Percentiles rank a stretch among this genome's conserved stretches.
phyloP scores from a whole-genome alignment of 345 rosid species.

The Melaleuca quinquenervia region DNA sequence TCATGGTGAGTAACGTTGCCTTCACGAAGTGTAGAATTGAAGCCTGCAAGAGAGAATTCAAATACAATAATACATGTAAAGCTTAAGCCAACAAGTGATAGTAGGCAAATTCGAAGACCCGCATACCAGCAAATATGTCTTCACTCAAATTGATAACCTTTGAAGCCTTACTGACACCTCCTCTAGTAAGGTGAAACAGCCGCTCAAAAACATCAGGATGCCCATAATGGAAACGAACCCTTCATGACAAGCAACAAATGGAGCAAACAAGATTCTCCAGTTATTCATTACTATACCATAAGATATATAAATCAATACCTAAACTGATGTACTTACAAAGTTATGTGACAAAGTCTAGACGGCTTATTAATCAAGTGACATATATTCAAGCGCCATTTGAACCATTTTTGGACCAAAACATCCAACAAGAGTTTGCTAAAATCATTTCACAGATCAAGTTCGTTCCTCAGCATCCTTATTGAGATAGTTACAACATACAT shows the following conservation, averaged over 20 bases:
- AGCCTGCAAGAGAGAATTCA: conserved; percentile 38
- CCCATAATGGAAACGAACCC: conserved; percentile 99
- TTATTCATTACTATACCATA: background rate
- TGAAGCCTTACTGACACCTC: conserved; percentile 98
- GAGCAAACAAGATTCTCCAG: background rate
- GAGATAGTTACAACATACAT: background rate
- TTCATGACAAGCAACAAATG: conserved; percentile 4
- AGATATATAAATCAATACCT: background rate
- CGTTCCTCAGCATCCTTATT: background rate
- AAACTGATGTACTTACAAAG: background rate
- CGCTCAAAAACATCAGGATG: conserved; percentile 99
- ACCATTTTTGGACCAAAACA: background rate
- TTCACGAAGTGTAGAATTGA: conserved; percentile 97
- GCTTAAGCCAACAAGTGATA: background rate
- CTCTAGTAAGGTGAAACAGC: conserved; percentile 95
- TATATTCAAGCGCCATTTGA: background rate
- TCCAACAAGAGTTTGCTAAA: background rate
- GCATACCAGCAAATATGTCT: conserved; percentile 93
- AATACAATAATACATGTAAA: background rate
- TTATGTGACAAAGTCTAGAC: background rate
- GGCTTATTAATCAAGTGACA: background rate
- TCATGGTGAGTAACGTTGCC: conserved; percentile 99
- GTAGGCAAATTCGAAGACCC: background rate
- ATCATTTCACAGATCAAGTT: background rate
- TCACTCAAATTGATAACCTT: conserved; percentile 94